phyloP scores from a whole-genome alignment of 257 asterid genomes.

The Solanum pimpinellifolium region DNA sequence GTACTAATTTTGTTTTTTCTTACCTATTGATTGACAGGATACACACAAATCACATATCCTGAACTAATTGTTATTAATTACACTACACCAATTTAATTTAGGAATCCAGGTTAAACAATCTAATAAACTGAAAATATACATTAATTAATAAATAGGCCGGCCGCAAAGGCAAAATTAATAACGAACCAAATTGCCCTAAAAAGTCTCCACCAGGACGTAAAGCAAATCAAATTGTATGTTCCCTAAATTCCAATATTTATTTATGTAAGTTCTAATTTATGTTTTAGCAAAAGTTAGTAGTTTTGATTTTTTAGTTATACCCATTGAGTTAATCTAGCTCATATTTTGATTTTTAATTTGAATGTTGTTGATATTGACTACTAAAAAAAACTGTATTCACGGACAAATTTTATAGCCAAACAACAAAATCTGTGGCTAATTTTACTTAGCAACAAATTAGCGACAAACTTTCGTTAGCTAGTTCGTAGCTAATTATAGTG shows the following conservation, averaged over 20 bases:
- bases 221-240: background rate
- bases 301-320: background rate
- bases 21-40: no score
- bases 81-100: background rate
- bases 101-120: background rate
- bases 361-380: background rate
- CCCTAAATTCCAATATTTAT: background rate
- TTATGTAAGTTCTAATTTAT: background rate
- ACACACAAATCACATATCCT: no score
- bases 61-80: no score
- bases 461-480: background rate
- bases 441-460: no score
- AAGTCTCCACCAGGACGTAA: background rate
- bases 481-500: background rate
- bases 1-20: no score
- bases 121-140: background rate
- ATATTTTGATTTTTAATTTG: background rate
- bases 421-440: background rate
- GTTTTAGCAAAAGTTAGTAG: background rate
- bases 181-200: background rate
- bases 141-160: background rate
- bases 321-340: background rate
- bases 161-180: background rate
- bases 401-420: no score
- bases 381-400: no score